These are phyloP conservation scores for Colletotrichum navitas DNA, from an alignment of 2,329 filamentous ascomycete genomes.

Conservation along the genomic window DNA sequence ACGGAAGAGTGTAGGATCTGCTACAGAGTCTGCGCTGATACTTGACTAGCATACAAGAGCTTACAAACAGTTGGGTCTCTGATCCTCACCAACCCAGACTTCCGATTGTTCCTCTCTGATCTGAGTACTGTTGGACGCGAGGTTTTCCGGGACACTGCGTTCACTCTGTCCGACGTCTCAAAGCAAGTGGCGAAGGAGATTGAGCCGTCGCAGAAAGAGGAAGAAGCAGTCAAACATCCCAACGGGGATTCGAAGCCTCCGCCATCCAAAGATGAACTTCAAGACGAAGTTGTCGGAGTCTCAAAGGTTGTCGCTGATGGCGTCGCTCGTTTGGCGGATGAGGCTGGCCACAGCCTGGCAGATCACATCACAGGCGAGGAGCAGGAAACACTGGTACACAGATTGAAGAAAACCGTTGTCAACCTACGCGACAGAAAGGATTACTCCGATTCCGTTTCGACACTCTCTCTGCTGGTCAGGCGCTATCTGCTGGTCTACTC, in stretches of 20 bases:
- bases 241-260: slow-evolving; percentile 49
- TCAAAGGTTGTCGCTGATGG: slow-evolving; percentile 67
- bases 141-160: slow-evolving; percentile 88
- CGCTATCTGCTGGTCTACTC: slow-evolving; percentile 85
- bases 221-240: slow-evolving; percentile 61
- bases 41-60: slow-evolving; percentile 77
- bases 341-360: slow-evolving; percentile 77
- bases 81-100: slow-evolving; percentile 91
- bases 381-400: slow-evolving; percentile 77
- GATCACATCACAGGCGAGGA: slow-evolving; percentile 81
- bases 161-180: slow-evolving; percentile 81
- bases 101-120: slow-evolving; percentile 87
- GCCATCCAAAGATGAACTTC: slow-evolving; percentile 74
- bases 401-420: slow-evolving; percentile 81
- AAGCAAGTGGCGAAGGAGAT: slow-evolving; percentile 79
- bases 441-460: slow-evolving; percentile 89
- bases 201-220: slow-evolving; percentile 74
- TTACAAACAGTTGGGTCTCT: slow-evolving; percentile 85
- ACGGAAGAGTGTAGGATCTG: slow-evolving; percentile 5
- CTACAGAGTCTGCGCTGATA: slow-evolving; percentile 44
- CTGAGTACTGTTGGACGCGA: slow-evolving; percentile 83
- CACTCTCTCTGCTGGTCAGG: slow-evolving; percentile 79
- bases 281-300: slow-evolving; percentile 67
- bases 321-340: slow-evolving; percentile 63
- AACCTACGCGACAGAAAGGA: slow-evolving; percentile 82